phyloP scores from a whole-genome alignment of 345 rosid species.

The Melaleuca alternifolia region DNA sequence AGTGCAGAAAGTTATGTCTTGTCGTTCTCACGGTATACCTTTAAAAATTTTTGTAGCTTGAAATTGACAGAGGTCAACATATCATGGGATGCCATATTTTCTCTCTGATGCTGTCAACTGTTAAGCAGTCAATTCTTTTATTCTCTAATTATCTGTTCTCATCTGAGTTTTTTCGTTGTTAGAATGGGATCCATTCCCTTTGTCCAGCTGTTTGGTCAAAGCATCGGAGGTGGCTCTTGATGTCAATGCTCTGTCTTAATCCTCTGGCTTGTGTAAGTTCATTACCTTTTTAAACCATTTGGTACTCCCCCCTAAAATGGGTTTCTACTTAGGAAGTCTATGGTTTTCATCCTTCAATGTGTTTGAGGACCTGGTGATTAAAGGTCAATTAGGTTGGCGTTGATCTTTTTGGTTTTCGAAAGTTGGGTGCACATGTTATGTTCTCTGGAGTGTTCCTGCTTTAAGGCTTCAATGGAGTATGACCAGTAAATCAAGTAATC shows the following conservation, averaged over 20 bases:
- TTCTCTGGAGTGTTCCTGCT: not conserved
- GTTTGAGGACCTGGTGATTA: not conserved
- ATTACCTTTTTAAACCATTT: not conserved
- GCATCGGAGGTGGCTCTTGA: conserved; percentile 93
- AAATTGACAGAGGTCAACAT: not conserved
- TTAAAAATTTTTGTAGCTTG: not conserved
- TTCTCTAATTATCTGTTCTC: not conserved
- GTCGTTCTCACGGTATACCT: not conserved
- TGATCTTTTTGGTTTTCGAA: not conserved
- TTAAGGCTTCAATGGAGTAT: not conserved
- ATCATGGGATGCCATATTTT: not conserved
- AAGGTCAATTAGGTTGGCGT: not conserved
- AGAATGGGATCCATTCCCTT: conserved; percentile 95
- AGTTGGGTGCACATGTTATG: not conserved
- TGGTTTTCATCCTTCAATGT: not conserved
- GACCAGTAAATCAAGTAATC: not conserved
- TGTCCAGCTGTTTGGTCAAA: conserved; percentile 99
- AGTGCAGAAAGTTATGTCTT: not conserved
- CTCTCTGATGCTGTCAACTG: not conserved
- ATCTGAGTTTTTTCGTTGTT: conserved; percentile 7
- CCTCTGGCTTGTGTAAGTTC: conserved; percentile 84
- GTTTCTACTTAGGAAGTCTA: not conserved
- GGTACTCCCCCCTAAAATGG: not conserved
- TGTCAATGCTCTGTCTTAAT: conserved; percentile 95
- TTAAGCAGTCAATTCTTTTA: not conserved